Percentiles rank a stretch among this genome's conserved stretches.
Conservation (phyloP, 345 rosid genomes). For the Pistacia vera region DNA sequence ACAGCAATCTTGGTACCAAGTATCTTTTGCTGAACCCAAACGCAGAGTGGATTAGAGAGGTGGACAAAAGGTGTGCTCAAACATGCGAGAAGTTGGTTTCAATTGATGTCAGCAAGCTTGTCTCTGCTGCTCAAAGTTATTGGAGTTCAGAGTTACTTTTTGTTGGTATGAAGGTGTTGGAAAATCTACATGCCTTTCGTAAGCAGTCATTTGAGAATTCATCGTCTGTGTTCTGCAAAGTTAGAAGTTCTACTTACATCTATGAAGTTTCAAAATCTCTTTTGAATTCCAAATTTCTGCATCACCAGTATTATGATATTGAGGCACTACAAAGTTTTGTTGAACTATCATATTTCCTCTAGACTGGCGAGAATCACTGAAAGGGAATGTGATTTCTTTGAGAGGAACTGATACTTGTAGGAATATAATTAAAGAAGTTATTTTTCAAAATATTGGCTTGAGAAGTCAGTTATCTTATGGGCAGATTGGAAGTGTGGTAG, state of each 20-base stretch:
- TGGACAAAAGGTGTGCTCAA: conserved; percentile 8
- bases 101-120: conserved; percentile 29
- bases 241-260: conserved; percentile 25
- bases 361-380: conserved; percentile 35
- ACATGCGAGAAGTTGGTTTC: conserved; percentile 20
- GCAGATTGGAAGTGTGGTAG: conserved; percentile 36
- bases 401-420: conserved; percentile 31
- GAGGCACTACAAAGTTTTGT: conserved; percentile 17
- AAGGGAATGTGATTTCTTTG: conserved; percentile 31
- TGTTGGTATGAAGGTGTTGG: conserved; percentile 40
- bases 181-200: conserved; percentile 30
- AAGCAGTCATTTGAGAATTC: conserved; percentile 12
- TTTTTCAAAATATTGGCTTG: conserved; percentile 3
- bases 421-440: conserved; percentile 27
- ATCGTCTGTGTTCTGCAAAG: conserved; percentile 21
- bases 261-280: conserved; percentile 42
- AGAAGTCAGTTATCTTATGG: conserved; percentile 32
- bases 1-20: conserved; percentile 3
- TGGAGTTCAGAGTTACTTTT: conserved; percentile 43
- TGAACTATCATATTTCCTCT: conserved; percentile 40
- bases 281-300: conserved; percentile 15
- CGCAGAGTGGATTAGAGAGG: conserved; percentile 37
- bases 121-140: conserved; percentile 29
- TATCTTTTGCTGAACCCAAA: conserved; percentile 38
- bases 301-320: neutral